Evolutionary conservation across 257 asterid genomes (phyloP).

Genomic region (Solanum tarapatanum): DNA sequence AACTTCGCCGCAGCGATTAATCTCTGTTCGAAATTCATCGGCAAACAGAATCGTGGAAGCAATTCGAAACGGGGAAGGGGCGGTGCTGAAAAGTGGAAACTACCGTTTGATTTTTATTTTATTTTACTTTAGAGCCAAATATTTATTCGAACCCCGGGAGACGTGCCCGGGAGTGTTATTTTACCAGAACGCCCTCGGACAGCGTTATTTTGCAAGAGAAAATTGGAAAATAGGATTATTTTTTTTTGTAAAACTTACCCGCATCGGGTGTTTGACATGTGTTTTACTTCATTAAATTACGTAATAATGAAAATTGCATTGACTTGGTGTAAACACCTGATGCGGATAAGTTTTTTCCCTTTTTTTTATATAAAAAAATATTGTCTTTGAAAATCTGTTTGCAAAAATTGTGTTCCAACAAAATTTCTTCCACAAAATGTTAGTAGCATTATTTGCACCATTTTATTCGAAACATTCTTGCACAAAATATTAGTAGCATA

Average conservation of each 20-base stretch:
- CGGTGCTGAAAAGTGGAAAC: neutral
- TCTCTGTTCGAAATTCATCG: slow-evolving; percentile 65
- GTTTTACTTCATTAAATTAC: no score
- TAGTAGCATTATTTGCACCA: no score
- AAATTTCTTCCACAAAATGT: neutral
- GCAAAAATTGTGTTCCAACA: neutral
- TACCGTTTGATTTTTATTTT: neutral
- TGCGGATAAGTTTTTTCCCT: no score
- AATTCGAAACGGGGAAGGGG: neutral
- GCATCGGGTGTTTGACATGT: no score
- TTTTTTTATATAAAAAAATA: neutral
- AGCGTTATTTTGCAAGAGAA: neutral
- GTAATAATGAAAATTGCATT: no score
- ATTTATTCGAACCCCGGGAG: neutral
- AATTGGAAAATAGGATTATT: neutral
- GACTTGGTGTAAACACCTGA: rapidly evolving
- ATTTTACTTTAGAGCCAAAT: neutral
- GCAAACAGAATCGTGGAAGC: neutral
- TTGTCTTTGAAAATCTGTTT: neutral
- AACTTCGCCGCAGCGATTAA: slow-evolving; percentile 67
- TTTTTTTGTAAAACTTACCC: no score
- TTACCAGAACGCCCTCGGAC: neutral
- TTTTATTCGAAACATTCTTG: no score
- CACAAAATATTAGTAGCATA: neutral
- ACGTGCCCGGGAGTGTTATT: neutral